Base-by-base conservation (phyloP, 1,139 yeast genomes). In the Hansenula sp. region DNA sequence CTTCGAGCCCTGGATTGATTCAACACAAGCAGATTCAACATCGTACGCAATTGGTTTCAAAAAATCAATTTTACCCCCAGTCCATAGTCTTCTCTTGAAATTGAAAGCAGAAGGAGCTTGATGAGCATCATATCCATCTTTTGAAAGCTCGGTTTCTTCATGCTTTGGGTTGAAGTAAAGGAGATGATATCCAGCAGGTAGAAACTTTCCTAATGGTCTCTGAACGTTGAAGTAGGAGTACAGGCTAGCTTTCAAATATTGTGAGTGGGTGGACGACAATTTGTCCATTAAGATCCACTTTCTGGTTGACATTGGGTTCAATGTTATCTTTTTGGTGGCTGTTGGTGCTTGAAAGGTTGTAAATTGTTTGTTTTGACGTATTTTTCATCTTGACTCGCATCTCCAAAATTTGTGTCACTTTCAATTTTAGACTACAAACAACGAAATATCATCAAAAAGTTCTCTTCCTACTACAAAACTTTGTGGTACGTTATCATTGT, bases 61-160 rank as follows among this genome's bases (percentile, higher is more conserved):
- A 58, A 76, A 73, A 6, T 63, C 63, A 27, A 88, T 64, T 24
- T 71, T 62, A 1, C 97, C 97, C 33, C 82, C 80, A 0, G 77
- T 81, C 97, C 97, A 91, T 80, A 91, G 76, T 31, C 97, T 68
- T 48, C 94, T 68, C 24, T 66, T 65, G 58, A 70, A 88, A 0
- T 42, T 11, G 5, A 41, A 34, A 18, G 45, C 50, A 1, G 50
- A 55, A 0, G 96, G 96, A 1, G 93, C 81, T 60, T 87, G 96
- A 54, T 83, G 79, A 45, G 81, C 72, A 53, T 87, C 96, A 62
- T 88, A 91, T 0, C 97, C 97, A 61, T 91, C 98, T 2, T 57
- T 40, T 0, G 85, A 82, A 24, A 88, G 58, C 3, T 61, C 62
- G 0, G 51, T 43, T 51, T 80, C 89, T 24, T 65, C 60, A 36